A percentile compares a stretch with the other conserved stretches of the same genome.
Conservation (phyloP, 306 rosid species). For the Vigna nakashimae region DNA sequence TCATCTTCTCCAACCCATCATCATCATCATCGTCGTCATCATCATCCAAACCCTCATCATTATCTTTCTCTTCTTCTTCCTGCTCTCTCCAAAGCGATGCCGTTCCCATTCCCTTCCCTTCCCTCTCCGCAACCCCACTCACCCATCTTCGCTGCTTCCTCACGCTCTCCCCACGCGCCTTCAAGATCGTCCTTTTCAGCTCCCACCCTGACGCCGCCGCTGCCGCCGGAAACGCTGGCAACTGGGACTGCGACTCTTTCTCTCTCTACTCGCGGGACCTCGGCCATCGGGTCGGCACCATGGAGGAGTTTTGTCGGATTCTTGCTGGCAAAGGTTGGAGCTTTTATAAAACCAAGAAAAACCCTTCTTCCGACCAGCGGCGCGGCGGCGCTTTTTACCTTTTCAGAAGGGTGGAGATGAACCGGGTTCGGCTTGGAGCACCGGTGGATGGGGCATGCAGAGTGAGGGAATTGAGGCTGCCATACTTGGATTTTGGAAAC, state of each 20-base stretch:
- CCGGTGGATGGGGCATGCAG: slow-evolving; percentile 50
- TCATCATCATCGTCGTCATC: slow-evolving; percentile 56
- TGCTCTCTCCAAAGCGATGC: slow-evolving; percentile 48
- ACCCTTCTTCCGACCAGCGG: slow-evolving; percentile 41
- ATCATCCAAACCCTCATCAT: slow-evolving; percentile 42
- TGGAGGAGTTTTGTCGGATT: slow-evolving; percentile 63
- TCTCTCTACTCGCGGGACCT: slow-evolving; percentile 56
- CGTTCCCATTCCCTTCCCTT: slow-evolving; percentile 76
- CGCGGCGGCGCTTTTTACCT: slow-evolving; percentile 54
- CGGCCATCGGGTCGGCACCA: slow-evolving; percentile 52
- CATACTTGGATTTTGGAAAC: slow-evolving; percentile 68
- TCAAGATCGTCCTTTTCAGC: slow-evolving; percentile 65
- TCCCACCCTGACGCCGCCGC: slow-evolving; percentile 34
- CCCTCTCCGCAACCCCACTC: slow-evolving; percentile 52
- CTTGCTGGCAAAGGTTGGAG: slow-evolving; percentile 73
- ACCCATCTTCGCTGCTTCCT: slow-evolving; percentile 65
- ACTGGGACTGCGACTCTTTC: slow-evolving; percentile 68
- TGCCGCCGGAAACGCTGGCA: neutral
- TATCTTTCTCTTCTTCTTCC: slow-evolving; percentile 44
- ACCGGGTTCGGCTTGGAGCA: slow-evolving; percentile 54
- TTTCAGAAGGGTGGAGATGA: slow-evolving; percentile 63
- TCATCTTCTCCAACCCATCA: slow-evolving; percentile 61
- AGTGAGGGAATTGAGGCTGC: slow-evolving; percentile 68
- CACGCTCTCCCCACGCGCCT: slow-evolving; percentile 57
- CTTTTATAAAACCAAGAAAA: slow-evolving; percentile 58